Conservation (phyloP, 164 flowering plant genomes). For the Brasenia schreberi region DNA sequence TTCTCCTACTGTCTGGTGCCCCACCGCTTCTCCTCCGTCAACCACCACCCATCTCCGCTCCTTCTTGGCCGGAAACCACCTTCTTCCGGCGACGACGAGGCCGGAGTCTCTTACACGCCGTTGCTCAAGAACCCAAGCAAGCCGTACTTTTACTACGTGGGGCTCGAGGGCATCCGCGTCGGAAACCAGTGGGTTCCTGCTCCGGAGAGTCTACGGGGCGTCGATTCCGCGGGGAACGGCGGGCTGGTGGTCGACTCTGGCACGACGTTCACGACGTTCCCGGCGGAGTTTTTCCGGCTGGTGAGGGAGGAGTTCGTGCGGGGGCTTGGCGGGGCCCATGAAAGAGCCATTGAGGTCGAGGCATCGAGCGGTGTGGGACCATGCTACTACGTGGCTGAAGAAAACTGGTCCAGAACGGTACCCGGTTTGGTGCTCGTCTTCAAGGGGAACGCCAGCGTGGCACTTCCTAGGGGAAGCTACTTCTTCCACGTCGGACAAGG, state of each 20-base stretch:
- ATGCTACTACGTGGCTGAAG: constrained; percentile 35
- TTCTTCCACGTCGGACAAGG: constrained; percentile 41
- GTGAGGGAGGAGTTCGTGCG: constrained; percentile 43
- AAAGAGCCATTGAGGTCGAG: constrained; percentile 43
- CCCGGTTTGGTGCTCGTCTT: constrained; percentile 57
- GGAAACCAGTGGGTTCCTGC: constrained; percentile 38
- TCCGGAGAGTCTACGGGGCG: constrained; percentile 27
- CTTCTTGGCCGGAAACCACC: constrained; percentile 58
- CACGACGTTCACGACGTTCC: constrained; percentile 82
- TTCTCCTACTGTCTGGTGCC: constrained; percentile 85
- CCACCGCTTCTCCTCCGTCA: constrained; percentile 33
- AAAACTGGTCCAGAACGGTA: constrained; percentile 9
- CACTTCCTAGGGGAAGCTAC: constrained; percentile 60
- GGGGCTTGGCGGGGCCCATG: constrained; percentile 26
- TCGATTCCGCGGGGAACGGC: constrained; percentile 51
- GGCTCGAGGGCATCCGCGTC: constrained; percentile 53
- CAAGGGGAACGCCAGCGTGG: constrained; percentile 58
- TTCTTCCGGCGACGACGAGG: constrained; percentile 7
- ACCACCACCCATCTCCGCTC: constrained; percentile 53
- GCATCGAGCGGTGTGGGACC: constrained; percentile 57
- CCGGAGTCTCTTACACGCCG: constrained; percentile 43
- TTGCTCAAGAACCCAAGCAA: constrained; percentile 67
- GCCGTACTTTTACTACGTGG: constrained; percentile 76
- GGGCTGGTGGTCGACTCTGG: constrained; percentile 96
- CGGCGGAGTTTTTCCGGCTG: constrained; percentile 26